phyloP scores from a whole-genome alignment of 2,329 filamentous ascomycete species.

The Herpotrichia juniperi region DNA sequence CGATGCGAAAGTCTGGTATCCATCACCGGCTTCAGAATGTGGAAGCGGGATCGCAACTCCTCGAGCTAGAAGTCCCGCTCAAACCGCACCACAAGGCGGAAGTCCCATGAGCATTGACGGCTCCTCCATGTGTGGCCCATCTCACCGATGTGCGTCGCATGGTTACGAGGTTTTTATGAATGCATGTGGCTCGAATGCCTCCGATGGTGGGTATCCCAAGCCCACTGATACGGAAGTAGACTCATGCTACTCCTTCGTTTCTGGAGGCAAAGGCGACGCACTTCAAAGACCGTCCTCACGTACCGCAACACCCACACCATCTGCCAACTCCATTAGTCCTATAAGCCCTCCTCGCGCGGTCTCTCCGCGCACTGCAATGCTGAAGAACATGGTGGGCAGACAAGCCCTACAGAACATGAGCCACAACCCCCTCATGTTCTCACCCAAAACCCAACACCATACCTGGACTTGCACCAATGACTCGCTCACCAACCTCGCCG shows the following conservation, averaged over 20 bases:
- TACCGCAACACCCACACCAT: conserved; percentile 5
- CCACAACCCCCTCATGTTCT: neutral
- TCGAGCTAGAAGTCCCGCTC: conserved; percentile 14
- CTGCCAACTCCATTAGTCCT: conserved; percentile 15
- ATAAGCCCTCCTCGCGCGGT: conserved; percentile 21
- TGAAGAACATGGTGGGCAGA: conserved; percentile 27
- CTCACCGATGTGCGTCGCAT: conserved; percentile 18
- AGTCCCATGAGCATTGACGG: conserved; percentile 35
- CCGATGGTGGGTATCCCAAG: neutral
- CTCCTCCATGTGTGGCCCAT: conserved; percentile 28
- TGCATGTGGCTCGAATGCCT: neutral
- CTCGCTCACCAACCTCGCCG: neutral
- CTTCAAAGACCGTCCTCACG: neutral
- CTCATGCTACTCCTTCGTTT: neutral
- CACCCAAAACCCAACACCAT: neutral
- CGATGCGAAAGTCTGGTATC: conserved; percentile 33
- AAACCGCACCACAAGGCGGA: conserved; percentile 14
- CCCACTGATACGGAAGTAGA: neutral
- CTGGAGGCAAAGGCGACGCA: neutral
- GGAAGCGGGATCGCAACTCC: conserved; percentile 17
- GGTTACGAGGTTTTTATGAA: conserved; percentile 10
- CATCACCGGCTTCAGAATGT: conserved; percentile 30
- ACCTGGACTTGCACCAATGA: neutral
- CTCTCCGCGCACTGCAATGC: conserved; percentile 35
- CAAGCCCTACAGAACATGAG: conserved; percentile 12